These are phyloP conservation scores for Colletotrichum tabaci DNA, from an alignment of 2,329 filamentous ascomycete species.

Conservation along the genomic window DNA sequence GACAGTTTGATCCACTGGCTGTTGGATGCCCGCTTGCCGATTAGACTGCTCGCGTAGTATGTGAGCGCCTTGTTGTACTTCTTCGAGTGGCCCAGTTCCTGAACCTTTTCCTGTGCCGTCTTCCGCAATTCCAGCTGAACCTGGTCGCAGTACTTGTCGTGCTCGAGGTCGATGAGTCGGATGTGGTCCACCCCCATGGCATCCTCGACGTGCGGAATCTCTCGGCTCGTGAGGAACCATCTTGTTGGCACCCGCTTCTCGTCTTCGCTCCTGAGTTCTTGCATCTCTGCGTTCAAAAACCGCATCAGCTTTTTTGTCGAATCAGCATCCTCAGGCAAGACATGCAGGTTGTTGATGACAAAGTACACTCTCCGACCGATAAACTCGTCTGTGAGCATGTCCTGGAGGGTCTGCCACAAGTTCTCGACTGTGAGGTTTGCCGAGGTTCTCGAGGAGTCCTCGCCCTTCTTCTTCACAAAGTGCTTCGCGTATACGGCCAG, in stretches of 20 bases:
- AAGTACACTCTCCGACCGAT: constrained; percentile 56
- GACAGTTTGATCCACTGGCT: constrained; percentile 62
- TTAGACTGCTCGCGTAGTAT: constrained; percentile 59
- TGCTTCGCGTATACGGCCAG: constrained; percentile 55
- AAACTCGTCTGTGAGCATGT: constrained; percentile 57
- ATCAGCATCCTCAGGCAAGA: constrained; percentile 51
- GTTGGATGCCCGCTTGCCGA: constrained; percentile 58
- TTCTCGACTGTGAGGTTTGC: constrained; percentile 54
- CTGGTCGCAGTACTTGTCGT: constrained; percentile 55
- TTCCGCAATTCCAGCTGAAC: constrained; percentile 54
- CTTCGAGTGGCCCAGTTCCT: constrained; percentile 52
- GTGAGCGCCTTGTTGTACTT: constrained; percentile 59
- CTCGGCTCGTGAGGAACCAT: constrained; percentile 59
- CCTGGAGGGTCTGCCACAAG: constrained; percentile 58
- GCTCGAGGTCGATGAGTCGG: constrained; percentile 54
- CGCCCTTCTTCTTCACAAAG: constrained; percentile 51
- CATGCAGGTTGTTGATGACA: constrained; percentile 58
- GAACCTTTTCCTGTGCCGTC: constrained; percentile 55
- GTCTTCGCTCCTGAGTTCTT: constrained; percentile 44
- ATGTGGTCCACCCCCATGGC: constrained; percentile 49
- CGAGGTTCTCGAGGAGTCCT: constrained; percentile 48
- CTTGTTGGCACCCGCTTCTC: constrained; percentile 48
- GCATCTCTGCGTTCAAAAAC: constrained; percentile 50
- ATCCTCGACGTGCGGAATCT: constrained; percentile 47
- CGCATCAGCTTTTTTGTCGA: constrained; percentile 54